Conservation (phyloP, 1,284 basidiomycete species). For the Cutaneotrichosporon sp. region DNA sequence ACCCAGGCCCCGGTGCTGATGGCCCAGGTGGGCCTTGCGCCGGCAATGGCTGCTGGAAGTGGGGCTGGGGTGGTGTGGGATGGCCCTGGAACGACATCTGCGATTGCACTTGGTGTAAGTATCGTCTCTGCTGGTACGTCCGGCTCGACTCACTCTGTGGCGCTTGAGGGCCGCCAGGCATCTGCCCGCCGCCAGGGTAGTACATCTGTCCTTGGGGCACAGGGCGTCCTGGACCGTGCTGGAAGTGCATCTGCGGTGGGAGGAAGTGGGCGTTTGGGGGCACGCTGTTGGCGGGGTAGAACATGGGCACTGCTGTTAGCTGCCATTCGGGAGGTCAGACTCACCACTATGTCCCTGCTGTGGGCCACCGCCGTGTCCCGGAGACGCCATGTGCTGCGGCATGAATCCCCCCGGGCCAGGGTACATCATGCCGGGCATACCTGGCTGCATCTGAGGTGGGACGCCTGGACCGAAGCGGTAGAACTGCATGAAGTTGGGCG, state of each 20-base stretch:
- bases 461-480: conserved; percentile 36
- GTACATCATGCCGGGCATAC: conserved; percentile 38
- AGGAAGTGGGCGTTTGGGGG: conserved; percentile 36
- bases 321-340: conserved; percentile 22
- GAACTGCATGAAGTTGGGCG: conserved; percentile 32
- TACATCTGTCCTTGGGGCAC: conserved; percentile 23
- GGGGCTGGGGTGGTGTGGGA: conserved; percentile 20
- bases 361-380: conserved; percentile 26
- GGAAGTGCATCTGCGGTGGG: conserved; percentile 39
- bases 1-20: conserved; percentile 3
- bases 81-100: conserved; percentile 19
- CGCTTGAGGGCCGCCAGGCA: conserved; percentile 31
- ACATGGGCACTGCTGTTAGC: conserved; percentile 18
- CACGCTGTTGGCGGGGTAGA: conserved; percentile 17
- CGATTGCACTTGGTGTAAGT: conserved; percentile 14
- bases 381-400: conserved; percentile 25
- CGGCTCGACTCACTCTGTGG: conserved; percentile 44
- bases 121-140: no score
- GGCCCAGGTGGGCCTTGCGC: conserved; percentile 4
- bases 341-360: conserved; percentile 31
- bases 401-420: conserved; percentile 29
- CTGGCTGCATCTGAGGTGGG: conserved; percentile 25
- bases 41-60: conserved; percentile 22
- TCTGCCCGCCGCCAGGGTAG: conserved; percentile 9
- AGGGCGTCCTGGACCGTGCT: conserved; percentile 21